Percentiles rank a stretch among this genome's conserved stretches.
phyloP scores from a whole-genome alignment of 2,329 filamentous ascomycete genomes.

The Cladophialophora bantiana region DNA sequence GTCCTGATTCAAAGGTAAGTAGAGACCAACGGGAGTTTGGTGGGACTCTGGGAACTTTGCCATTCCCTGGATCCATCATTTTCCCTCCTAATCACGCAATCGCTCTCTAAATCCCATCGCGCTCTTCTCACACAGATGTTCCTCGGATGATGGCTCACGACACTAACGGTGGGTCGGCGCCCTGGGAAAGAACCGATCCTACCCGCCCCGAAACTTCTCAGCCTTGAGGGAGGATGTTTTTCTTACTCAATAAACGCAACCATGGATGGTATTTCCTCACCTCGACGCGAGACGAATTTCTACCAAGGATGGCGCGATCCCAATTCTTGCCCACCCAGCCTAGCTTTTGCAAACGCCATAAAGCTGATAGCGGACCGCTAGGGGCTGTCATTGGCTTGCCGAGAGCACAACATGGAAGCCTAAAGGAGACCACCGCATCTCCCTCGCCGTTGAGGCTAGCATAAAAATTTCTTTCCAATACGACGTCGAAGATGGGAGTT shows the following conservation, averaged over 20 bases:
- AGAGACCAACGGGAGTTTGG: background rate
- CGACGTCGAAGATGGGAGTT: slow-evolving; percentile 1
- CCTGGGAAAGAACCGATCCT: slow-evolving; percentile 7
- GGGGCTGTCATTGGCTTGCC: slow-evolving; percentile 1
- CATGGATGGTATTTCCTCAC: slow-evolving; percentile 4
- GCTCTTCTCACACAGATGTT: background rate
- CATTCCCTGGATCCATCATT: slow-evolving; percentile 17
- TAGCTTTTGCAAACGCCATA: background rate
- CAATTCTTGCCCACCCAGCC: background rate
- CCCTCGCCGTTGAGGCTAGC: background rate
- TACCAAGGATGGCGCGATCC: slow-evolving; percentile 31
- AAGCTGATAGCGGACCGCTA: background rate
- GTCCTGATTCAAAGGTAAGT: background rate
- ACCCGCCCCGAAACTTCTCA: slow-evolving; percentile 7
- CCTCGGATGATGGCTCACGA: background rate
- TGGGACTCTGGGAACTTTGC: background rate
- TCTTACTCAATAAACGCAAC: slow-evolving; percentile 30
- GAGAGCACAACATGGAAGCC: background rate
- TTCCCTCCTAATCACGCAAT: slow-evolving; percentile 24
- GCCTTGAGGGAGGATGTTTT: slow-evolving; percentile 20
- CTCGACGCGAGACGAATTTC: slow-evolving; percentile 21
- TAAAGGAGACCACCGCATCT: background rate
- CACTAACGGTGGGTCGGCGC: background rate
- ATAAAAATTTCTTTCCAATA: background rate
- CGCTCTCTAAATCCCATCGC: background rate